A percentile compares a stretch with the other conserved stretches of the same genome.
Conservation (phyloP, 2,329 filamentous ascomycete genomes). For the Magnaporthiopsis poae region DNA sequence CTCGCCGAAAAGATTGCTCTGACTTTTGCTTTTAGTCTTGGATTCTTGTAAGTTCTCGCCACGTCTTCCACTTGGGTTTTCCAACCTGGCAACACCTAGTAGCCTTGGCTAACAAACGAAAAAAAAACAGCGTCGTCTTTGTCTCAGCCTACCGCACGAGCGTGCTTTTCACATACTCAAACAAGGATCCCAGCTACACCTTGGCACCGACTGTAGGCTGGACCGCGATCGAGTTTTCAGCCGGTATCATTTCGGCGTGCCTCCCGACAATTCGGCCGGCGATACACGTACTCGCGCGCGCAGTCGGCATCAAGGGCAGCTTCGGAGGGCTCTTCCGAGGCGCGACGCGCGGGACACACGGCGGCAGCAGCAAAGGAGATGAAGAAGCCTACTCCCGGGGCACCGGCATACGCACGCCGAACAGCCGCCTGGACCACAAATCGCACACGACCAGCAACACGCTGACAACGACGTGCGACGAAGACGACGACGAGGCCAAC, state of each 20-base stretch:
- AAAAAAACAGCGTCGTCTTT: constrained; percentile 32
- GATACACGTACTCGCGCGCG: constrained; percentile 27
- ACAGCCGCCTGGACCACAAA: neutral
- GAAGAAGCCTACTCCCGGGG: neutral
- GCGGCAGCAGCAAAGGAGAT: neutral
- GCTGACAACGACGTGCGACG: neutral
- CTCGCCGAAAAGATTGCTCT: constrained; percentile 33
- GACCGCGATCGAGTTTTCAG: constrained; percentile 38
- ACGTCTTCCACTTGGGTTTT: no score
- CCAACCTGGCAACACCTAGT: no score
- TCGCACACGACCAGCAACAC: neutral
- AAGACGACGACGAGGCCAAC: neutral
- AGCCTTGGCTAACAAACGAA: no score
- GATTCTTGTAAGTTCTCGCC: constrained; percentile 28
- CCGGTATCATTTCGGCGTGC: constrained; percentile 43
- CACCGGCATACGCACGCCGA: neutral
- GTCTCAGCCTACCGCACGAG: constrained; percentile 38
- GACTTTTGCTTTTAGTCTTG: constrained; percentile 33
- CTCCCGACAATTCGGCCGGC: constrained; percentile 42
- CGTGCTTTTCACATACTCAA: constrained; percentile 34
- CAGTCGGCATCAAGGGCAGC: constrained; percentile 28
- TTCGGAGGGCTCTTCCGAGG: neutral
- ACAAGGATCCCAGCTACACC: constrained; percentile 33
- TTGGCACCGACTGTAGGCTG: constrained; percentile 36
- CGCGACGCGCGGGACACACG: neutral